phyloP scores from a whole-genome alignment of 148 eudicot species.

The Heliamphora exappendiculata region DNA sequence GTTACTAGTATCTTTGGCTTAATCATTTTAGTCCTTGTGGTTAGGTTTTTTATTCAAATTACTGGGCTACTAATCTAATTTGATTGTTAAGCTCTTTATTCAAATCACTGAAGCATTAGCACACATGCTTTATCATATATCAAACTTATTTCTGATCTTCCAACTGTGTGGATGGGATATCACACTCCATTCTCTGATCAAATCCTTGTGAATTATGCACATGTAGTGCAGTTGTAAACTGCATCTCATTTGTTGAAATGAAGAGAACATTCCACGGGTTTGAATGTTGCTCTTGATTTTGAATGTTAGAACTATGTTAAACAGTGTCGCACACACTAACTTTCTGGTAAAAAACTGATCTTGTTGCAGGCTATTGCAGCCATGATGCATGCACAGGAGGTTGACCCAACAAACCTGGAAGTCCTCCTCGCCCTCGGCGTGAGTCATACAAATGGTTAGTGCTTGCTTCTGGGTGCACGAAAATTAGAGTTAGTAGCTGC shows the following conservation, averaged over 20 bases:
- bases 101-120: no score
- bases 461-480: not conserved
- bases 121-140: no score
- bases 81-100: no score
- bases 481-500: not conserved
- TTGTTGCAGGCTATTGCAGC: slow-evolving; percentile 85
- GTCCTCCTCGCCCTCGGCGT: slow-evolving; percentile 99
- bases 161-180: not conserved
- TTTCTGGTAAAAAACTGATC: slow-evolving; percentile 2
- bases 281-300: not conserved
- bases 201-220: not conserved
- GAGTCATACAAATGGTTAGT: slow-evolving; percentile 93
- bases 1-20: no score
- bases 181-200: not conserved
- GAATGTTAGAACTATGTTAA: slow-evolving; percentile 2
- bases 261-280: not conserved
- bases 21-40: no score
- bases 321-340: not conserved
- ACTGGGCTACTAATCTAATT: no score
- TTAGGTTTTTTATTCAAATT: no score
- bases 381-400: slow-evolving; percentile 97
- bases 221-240: not conserved
- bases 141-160: no score
- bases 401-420: slow-evolving; percentile 80
- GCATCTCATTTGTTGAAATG: not conserved